Conservation (phyloP, 148 eudicot species). For the Drosera capensis region DNA sequence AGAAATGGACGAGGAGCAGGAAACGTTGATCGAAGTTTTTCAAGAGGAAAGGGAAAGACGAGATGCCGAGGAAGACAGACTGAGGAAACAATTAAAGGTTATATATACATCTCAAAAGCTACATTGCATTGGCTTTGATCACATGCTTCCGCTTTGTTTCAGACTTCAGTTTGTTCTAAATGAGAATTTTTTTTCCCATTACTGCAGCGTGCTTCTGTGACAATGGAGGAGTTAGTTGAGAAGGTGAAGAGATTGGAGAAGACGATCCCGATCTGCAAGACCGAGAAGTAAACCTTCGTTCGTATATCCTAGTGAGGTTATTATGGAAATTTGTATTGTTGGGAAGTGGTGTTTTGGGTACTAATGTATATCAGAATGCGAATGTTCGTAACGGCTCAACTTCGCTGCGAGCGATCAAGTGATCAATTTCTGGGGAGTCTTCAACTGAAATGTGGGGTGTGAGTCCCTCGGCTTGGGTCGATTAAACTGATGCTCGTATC, state of each 20-base stretch:
- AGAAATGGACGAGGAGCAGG: constrained; percentile 33
- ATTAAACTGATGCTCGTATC: too few species aligned
- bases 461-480: too few species aligned
- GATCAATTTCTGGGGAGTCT: too few species aligned
- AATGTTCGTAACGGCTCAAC: too few species aligned
- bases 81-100: constrained; percentile 32
- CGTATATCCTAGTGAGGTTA: too few species aligned
- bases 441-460: too few species aligned
- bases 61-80: constrained; percentile 27
- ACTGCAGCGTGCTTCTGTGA: constrained; percentile 32
- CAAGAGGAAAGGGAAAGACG: constrained; percentile 42
- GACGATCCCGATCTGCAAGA: constrained; percentile 8
- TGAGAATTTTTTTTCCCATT: not conserved
- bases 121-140: not conserved
- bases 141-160: constrained; percentile 1
- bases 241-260: constrained; percentile 18
- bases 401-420: too few species aligned
- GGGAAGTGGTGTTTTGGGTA: too few species aligned
- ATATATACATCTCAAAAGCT: not conserved
- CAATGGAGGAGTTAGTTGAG: constrained; percentile 25
- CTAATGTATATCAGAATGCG: too few species aligned
- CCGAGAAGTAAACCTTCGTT: constrained; percentile 2
- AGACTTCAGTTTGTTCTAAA: too few species aligned
- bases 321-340: too few species aligned
- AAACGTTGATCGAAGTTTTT: constrained; percentile 21